Percentiles rank a stretch among this genome's conserved stretches.
Conservation (phyloP, 495 filamentous ascomycete genomes). For the Antarctomyces pellizariae region DNA sequence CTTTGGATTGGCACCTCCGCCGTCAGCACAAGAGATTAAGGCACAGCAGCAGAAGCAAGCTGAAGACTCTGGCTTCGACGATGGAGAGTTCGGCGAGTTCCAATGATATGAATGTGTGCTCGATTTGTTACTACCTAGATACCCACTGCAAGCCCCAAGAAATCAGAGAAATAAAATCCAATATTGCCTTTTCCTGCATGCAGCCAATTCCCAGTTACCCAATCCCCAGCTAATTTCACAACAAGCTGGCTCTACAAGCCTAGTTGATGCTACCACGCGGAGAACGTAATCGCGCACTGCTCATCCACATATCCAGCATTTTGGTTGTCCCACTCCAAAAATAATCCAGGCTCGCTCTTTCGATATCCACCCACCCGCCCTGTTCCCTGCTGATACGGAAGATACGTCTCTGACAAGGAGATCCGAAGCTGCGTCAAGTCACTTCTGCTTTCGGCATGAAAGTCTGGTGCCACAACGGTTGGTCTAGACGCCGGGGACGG, state of each 20-base stretch:
- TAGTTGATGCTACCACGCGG: background rate
- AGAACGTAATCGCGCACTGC: conserved; percentile 7
- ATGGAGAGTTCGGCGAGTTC: conserved; percentile 45
- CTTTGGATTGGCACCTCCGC: conserved; percentile 30
- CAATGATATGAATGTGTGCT: conserved; percentile 12
- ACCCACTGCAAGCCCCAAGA: no score
- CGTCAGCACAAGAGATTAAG: conserved; percentile 30
- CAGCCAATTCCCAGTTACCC: background rate
- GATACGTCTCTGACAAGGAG: no score
- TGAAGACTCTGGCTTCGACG: conserved; percentile 36
- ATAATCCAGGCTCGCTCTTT: no score
- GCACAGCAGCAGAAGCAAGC: conserved; percentile 14
- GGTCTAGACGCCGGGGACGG: no score
- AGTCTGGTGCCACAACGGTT: no score
- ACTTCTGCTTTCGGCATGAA: no score
- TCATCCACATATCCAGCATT: no score
- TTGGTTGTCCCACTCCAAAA: no score
- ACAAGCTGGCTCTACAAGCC: background rate
- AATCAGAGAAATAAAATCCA: background rate
- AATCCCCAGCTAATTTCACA: background rate
- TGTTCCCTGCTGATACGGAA: no score
- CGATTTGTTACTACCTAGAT: background rate
- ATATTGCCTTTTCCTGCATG: background rate
- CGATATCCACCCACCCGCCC: no score
- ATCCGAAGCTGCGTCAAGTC: no score